Evolutionary conservation across 2,329 filamentous ascomycete species (phyloP).

Genomic region (Penicillium sp.): DNA sequence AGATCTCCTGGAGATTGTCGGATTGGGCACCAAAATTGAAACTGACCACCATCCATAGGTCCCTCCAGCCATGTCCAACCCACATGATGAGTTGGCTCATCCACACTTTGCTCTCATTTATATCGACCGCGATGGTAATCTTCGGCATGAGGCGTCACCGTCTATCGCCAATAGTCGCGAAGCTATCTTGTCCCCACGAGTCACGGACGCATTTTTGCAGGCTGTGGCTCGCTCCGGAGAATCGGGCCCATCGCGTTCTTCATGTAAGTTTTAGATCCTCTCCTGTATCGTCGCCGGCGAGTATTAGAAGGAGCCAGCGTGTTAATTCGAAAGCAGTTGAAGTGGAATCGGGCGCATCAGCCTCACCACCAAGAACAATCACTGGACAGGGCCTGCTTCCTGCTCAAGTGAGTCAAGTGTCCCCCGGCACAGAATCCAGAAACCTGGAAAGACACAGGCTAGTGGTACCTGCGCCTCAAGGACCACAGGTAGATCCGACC

Average conservation of each 20-base stretch:
- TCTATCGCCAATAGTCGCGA: constrained; percentile 31
- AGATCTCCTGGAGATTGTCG: neutral
- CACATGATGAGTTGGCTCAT: constrained; percentile 21
- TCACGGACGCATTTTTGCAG: constrained; percentile 30
- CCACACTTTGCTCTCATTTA: constrained; percentile 35
- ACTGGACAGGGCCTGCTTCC: constrained; percentile 1
- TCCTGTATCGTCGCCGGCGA: neutral
- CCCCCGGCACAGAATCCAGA: neutral
- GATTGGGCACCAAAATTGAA: neutral
- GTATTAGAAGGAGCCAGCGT: neutral
- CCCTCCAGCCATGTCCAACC: constrained; percentile 19
- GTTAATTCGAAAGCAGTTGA: constrained; percentile 5
- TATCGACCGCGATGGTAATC: constrained; percentile 30
- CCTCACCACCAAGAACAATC: neutral
- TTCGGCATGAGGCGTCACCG: constrained; percentile 30
- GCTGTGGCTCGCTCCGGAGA: constrained; percentile 30
- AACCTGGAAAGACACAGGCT: constrained; percentile 1
- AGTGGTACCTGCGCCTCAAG: neutral
- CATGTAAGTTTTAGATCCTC: constrained; percentile 17
- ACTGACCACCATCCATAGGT: neutral
- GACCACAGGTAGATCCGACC: constrained; percentile 2
- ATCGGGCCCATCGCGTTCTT: constrained; percentile 13
- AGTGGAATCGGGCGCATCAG: constrained; percentile 2
- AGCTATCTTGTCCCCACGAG: constrained; percentile 28
- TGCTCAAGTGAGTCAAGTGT: constrained; percentile 3